phyloP scores from a whole-genome alignment of 106 monocot genomes.

The Gastrodia elata region DNA sequence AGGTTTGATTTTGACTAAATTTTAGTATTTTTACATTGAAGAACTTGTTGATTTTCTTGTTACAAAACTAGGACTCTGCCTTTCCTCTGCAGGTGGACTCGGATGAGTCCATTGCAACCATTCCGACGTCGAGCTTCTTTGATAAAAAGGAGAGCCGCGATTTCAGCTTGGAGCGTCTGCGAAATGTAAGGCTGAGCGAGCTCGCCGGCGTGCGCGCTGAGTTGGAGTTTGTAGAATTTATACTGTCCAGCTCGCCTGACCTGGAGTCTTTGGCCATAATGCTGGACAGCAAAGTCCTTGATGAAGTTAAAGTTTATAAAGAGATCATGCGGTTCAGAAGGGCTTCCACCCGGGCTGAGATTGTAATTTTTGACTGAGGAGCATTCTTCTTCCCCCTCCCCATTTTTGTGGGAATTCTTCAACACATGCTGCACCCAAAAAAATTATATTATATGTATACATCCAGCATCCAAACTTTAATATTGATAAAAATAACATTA shows the following conservation, averaged over 20 bases:
- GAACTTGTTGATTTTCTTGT: too few species aligned
- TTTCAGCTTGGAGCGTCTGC: background rate
- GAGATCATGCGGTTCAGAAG: slow-evolving; percentile 10
- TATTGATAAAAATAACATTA: too few species aligned
- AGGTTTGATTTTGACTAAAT: too few species aligned
- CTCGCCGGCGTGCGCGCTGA: background rate
- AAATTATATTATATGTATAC: too few species aligned
- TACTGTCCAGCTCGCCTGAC: background rate
- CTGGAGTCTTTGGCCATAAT: background rate
- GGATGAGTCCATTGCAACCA: slow-evolving; percentile 11
- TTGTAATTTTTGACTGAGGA: slow-evolving; percentile 4
- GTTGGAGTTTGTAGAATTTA: slow-evolving; percentile 7
- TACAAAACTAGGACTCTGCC: too few species aligned
- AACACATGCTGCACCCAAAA: too few species aligned
- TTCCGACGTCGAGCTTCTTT: slow-evolving; percentile 5
- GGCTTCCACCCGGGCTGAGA: background rate
- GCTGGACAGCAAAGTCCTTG: background rate
- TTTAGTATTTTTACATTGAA: too few species aligned
- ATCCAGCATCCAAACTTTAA: too few species aligned
- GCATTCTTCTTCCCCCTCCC: too few species aligned
- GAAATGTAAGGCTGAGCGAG: slow-evolving; percentile 1
- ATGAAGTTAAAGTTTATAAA: slow-evolving; percentile 6
- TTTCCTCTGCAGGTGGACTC: slow-evolving; percentile 7
- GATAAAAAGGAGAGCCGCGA: background rate
- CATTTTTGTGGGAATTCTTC: too few species aligned